A percentile compares a stretch with the other conserved stretches of the same genome.
Evolutionary conservation across 164 flowering plant species (phyloP).

Genomic region (Cinnamomum micranthum): DNA sequence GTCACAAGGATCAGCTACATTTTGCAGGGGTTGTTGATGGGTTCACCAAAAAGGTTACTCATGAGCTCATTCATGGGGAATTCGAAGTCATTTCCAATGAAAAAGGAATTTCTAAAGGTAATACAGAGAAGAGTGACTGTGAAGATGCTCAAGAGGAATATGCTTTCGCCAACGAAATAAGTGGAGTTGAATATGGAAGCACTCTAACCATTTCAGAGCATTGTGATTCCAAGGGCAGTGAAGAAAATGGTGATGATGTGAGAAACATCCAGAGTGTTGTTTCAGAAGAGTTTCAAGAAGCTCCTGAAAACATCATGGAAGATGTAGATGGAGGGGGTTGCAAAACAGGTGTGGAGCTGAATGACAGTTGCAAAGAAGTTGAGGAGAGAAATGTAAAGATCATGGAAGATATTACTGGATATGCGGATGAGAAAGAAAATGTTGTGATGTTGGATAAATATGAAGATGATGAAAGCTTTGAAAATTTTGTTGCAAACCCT

Average conservation of each 20-base stretch:
- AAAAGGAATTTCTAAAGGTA: neutral
- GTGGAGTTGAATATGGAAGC: neutral
- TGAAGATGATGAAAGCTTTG: neutral
- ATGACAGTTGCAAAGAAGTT: neutral
- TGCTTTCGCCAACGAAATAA: neutral
- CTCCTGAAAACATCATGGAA: neutral
- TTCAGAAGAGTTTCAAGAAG: neutral
- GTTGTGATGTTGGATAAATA: neutral
- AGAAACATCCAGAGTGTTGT: neutral
- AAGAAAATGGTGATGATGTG: neutral
- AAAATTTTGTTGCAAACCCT: too few species aligned
- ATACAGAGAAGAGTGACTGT: neutral
- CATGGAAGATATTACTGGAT: neutral
- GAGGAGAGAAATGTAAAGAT: neutral
- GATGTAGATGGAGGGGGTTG: neutral
- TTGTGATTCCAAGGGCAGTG: neutral
- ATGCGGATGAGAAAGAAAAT: neutral
- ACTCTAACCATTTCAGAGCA: neutral
- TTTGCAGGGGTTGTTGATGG: neutral
- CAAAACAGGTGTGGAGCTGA: neutral
- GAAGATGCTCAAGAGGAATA: neutral
- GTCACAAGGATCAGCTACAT: neutral
- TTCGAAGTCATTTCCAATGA: neutral
- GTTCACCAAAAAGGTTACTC: neutral
- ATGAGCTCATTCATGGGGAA: neutral